phyloP scores from a whole-genome alignment of 495 filamentous ascomycete genomes.

The Trichoderma reesei region DNA sequence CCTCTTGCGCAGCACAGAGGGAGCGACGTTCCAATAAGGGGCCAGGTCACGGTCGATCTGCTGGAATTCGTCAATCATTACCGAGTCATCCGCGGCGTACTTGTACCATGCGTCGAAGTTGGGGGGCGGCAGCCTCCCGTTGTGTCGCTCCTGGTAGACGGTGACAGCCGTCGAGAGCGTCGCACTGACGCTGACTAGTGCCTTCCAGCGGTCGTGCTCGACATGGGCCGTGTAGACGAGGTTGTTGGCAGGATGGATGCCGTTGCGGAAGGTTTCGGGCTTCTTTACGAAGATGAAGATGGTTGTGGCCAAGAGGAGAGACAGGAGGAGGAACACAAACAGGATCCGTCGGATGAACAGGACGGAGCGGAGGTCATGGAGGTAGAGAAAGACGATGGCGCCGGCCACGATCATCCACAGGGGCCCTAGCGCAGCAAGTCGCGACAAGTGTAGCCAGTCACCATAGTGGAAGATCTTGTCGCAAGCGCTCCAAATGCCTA shows the following conservation, averaged over 20 bases:
- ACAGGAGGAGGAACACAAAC: constrained; percentile 24
- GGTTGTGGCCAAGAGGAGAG: constrained; percentile 22
- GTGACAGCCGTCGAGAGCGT: constrained; percentile 43
- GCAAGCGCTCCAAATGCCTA: constrained; percentile 22
- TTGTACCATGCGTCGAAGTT: constrained; percentile 67
- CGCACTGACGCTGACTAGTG: constrained; percentile 37
- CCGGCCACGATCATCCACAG: constrained; percentile 27
- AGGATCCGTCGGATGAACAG: constrained; percentile 31
- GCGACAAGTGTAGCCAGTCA: constrained; percentile 30
- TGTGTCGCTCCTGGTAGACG: constrained; percentile 49
- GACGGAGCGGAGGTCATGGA: constrained; percentile 29
- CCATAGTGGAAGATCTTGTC: constrained; percentile 22
- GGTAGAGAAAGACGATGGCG: constrained; percentile 29
- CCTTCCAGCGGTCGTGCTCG: constrained; percentile 34
- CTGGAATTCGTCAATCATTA: constrained; percentile 67
- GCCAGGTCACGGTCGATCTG: constrained; percentile 59
- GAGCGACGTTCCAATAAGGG: constrained; percentile 64
- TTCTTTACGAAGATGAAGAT: constrained; percentile 17
- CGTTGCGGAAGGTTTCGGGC: constrained; percentile 1
- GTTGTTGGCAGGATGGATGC: constrained; percentile 40
- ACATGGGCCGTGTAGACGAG: constrained; percentile 42
- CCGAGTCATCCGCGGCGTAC: constrained; percentile 54
- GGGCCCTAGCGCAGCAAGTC: constrained; percentile 18
- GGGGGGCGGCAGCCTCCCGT: constrained; percentile 47
- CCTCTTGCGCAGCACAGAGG: constrained; percentile 46